Conservation (phyloP, 2,329 filamentous ascomycete species). For the Alternaria sp. region DNA sequence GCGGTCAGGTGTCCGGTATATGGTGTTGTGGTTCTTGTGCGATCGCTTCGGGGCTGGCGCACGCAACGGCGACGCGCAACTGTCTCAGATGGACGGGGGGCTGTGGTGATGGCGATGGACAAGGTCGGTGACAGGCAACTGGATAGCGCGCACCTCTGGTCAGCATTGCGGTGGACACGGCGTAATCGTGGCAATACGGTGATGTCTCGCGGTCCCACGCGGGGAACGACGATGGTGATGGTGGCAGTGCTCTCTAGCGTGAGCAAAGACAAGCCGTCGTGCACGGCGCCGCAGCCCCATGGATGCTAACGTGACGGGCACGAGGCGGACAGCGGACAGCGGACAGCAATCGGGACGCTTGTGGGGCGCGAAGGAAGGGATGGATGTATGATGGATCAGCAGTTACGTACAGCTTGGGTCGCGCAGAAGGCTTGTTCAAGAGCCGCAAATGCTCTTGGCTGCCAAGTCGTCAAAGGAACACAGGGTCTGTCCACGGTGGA, state of each 20-base stretch:
- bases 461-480: slow-evolving; percentile 33
- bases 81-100: slow-evolving; percentile 39
- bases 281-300: slow-evolving; percentile 15
- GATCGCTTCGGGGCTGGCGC: slow-evolving; percentile 21
- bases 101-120: slow-evolving; percentile 19
- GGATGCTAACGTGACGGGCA: not conserved
- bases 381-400: slow-evolving; percentile 12
- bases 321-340: not conserved
- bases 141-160: slow-evolving; percentile 32
- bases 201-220: slow-evolving; percentile 26
- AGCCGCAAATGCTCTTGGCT: slow-evolving; percentile 34
- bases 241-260: slow-evolving; percentile 32
- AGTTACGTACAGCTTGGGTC: slow-evolving; percentile 37
- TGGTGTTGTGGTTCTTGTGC: slow-evolving; percentile 19
- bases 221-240: slow-evolving; percentile 28
- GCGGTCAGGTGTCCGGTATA: slow-evolving; percentile 11
- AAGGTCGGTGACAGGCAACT: slow-evolving; percentile 20
- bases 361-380: slow-evolving; percentile 13
- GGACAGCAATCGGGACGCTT: slow-evolving; percentile 3
- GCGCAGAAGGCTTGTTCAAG: slow-evolving; percentile 30
- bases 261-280: slow-evolving; percentile 15
- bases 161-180: slow-evolving; percentile 40
- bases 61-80: slow-evolving; percentile 31
- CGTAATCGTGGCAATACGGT: slow-evolving; percentile 27
- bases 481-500: slow-evolving; percentile 8